Evolutionary conservation across 805 yeast genomes (phyloP).

Genomic region (Starmerella geochares): DNA sequence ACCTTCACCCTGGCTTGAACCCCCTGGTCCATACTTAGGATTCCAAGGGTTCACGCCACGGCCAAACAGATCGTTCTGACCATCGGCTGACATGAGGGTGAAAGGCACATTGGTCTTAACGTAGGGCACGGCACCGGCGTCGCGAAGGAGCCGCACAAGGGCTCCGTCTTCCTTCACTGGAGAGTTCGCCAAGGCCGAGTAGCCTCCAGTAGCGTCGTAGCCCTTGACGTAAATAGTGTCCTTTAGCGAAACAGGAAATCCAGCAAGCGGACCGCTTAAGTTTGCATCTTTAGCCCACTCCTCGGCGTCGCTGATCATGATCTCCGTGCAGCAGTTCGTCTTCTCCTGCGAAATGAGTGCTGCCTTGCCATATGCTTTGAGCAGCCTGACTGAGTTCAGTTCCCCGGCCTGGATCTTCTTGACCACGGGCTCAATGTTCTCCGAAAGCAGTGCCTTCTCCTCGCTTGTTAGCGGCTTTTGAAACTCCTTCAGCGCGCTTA

Average conservation of each 20-base stretch:
- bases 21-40: slow-evolving; percentile 40
- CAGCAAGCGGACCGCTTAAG: slow-evolving; percentile 52
- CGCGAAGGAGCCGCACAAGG: slow-evolving; percentile 36
- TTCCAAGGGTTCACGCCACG: slow-evolving; percentile 42
- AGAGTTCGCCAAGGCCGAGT: slow-evolving; percentile 36
- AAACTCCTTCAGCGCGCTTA: slow-evolving; percentile 33
- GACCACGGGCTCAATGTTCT: slow-evolving; percentile 36
- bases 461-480: slow-evolving; percentile 32
- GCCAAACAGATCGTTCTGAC: slow-evolving; percentile 48
- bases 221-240: slow-evolving; percentile 46
- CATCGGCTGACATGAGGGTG: slow-evolving; percentile 46
- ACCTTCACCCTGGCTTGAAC: slow-evolving; percentile 47
- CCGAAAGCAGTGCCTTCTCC: slow-evolving; percentile 33
- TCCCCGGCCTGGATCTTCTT: slow-evolving; percentile 39
- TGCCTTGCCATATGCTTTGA: slow-evolving; percentile 54
- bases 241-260: slow-evolving; percentile 53
- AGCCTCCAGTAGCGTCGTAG: slow-evolving; percentile 44
- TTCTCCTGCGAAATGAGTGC: slow-evolving; percentile 52
- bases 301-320: slow-evolving; percentile 57
- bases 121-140: slow-evolving; percentile 48
- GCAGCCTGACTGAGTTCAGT: slow-evolving; percentile 43
- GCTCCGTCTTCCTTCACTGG: slow-evolving; percentile 36
- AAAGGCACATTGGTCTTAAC: slow-evolving; percentile 49
- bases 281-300: slow-evolving; percentile 46
- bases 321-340: slow-evolving; percentile 49